Percentiles rank a stretch among this genome's conserved stretches.
Conservation (phyloP, 2,329 filamentous ascomycete genomes). For the Talaromyces sp. region DNA sequence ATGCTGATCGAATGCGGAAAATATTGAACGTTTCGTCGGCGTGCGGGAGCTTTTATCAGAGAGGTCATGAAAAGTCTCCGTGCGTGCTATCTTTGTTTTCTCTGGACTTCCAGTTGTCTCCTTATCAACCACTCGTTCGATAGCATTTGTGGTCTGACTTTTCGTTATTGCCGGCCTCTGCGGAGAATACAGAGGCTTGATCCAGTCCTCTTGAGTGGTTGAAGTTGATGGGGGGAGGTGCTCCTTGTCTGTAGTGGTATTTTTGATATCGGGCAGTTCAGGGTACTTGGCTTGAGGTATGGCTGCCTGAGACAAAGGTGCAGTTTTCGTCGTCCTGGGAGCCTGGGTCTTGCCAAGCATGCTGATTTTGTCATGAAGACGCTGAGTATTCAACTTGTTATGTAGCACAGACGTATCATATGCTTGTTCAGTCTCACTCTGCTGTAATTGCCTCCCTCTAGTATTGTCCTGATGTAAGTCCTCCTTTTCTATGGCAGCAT, state of each 20-base stretch:
- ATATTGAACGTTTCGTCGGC: conserved; percentile 15
- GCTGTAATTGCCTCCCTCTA: conserved; percentile 50
- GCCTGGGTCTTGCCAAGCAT: conserved; percentile 58
- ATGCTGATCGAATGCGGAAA: conserved; percentile 44
- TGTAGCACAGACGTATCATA: conserved; percentile 57
- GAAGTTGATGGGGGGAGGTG: conserved; percentile 23
- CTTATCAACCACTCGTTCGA: conserved; percentile 55
- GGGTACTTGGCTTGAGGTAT: conserved; percentile 36
- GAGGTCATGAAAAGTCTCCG: conserved; percentile 25
- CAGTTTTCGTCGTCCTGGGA: conserved; percentile 44
- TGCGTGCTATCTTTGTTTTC: conserved; percentile 45
- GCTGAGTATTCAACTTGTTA: conserved; percentile 89
- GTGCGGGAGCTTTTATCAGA: conserved; percentile 28
- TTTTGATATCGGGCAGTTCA: conserved; percentile 30
- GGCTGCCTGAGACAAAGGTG: conserved; percentile 29
- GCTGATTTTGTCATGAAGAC: conserved; percentile 88
- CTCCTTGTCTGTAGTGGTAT: conserved; percentile 24
- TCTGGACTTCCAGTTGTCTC: conserved; percentile 49
- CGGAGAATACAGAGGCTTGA: conserved; percentile 50
- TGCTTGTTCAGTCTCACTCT: conserved; percentile 48
- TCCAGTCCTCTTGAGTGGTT: conserved; percentile 57
- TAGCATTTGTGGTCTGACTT: conserved; percentile 59
- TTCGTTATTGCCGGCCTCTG: conserved; percentile 55
- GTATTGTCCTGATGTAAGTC: conserved; percentile 43
- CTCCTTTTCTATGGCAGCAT: conserved; percentile 29